Conservation (phyloP, 2,329 filamentous ascomycete genomes). For the Rhynchosporium graminicola region DNA sequence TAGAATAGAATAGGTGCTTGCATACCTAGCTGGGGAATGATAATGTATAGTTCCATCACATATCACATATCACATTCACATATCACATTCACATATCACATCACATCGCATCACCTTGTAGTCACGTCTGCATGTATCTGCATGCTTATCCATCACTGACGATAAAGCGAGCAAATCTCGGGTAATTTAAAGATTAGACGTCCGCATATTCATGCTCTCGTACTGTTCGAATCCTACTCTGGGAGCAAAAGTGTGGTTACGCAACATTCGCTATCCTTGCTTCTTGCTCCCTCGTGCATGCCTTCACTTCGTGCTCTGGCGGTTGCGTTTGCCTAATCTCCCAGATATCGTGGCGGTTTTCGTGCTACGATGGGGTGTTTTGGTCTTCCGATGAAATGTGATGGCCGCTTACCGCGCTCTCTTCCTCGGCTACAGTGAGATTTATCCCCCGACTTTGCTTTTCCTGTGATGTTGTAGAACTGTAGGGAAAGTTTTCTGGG, state of each 20-base stretch:
- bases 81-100: conserved; percentile 10
- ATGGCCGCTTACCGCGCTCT: neutral
- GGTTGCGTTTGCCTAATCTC: neutral
- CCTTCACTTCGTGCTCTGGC: neutral
- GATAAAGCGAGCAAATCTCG: neutral
- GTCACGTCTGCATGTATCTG: neutral
- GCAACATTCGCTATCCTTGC: conserved; percentile 1
- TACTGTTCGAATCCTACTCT: neutral
- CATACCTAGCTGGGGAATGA: conserved; percentile 5
- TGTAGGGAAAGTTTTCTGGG: too few species aligned
- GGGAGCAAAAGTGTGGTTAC: neutral
- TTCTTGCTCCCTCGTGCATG: conserved; percentile 1
- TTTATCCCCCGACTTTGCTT: neutral
- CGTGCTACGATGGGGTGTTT: conserved; percentile 4
- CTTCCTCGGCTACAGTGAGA: neutral
- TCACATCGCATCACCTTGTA: neutral
- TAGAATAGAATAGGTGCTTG: neutral
- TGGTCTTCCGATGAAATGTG: neutral
- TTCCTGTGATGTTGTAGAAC: neutral
- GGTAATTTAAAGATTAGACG: neutral
- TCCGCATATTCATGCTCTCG: neutral
- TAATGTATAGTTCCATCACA: conserved; percentile 11
- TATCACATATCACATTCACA: conserved; percentile 8
- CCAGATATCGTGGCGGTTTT: neutral
- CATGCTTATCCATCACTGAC: neutral